Percentiles rank a stretch among this genome's conserved stretches.
Evolutionary conservation across 768 basidiomycete species (phyloP).

Genomic region (Pulveroboletus ravenelii): DNA sequence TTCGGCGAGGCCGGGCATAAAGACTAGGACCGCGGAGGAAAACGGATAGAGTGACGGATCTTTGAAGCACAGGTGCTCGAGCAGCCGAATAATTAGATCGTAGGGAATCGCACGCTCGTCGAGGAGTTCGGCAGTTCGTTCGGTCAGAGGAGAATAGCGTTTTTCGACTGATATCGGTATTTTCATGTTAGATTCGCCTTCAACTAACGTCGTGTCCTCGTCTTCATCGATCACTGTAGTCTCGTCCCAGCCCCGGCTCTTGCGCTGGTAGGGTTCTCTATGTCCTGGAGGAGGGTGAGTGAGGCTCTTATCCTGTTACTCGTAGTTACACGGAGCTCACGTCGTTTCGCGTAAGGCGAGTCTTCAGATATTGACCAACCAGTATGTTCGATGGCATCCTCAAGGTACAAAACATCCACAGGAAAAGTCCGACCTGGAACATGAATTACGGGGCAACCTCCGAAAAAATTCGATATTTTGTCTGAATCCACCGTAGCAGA

Average conservation of each 20-base stretch:
- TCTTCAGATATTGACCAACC: slow-evolving; percentile 73
- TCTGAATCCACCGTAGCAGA: slow-evolving; percentile 92
- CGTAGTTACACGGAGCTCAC: slow-evolving; percentile 38
- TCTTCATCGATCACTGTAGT: slow-evolving; percentile 57
- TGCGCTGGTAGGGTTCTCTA: slow-evolving; percentile 61
- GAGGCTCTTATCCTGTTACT: background rate
- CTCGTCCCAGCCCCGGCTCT: slow-evolving; percentile 77
- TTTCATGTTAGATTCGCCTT: slow-evolving; percentile 14
- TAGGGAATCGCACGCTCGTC: slow-evolving; percentile 89
- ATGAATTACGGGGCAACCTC: slow-evolving; percentile 75
- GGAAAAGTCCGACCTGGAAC: slow-evolving; percentile 96
- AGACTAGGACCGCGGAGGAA: slow-evolving; percentile 82
- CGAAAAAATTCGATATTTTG: slow-evolving; percentile 86
- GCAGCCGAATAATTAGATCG: slow-evolving; percentile 77
- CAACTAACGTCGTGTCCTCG: slow-evolving; percentile 49
- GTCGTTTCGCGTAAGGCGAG: slow-evolving; percentile 73
- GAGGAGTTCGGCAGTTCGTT: slow-evolving; percentile 74
- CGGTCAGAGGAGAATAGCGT: slow-evolving; percentile 74
- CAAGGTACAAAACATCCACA: slow-evolving; percentile 78
- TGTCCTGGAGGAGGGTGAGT: slow-evolving; percentile 39
- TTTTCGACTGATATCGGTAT: slow-evolving; percentile 57
- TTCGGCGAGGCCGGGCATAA: slow-evolving; percentile 93
- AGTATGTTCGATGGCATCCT: slow-evolving; percentile 84
- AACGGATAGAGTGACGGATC: slow-evolving; percentile 46
- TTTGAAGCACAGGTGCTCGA: slow-evolving; percentile 81